Conservation (phyloP, 1,284 basidiomycete species). For the Melampsora larici-populina region DNA sequence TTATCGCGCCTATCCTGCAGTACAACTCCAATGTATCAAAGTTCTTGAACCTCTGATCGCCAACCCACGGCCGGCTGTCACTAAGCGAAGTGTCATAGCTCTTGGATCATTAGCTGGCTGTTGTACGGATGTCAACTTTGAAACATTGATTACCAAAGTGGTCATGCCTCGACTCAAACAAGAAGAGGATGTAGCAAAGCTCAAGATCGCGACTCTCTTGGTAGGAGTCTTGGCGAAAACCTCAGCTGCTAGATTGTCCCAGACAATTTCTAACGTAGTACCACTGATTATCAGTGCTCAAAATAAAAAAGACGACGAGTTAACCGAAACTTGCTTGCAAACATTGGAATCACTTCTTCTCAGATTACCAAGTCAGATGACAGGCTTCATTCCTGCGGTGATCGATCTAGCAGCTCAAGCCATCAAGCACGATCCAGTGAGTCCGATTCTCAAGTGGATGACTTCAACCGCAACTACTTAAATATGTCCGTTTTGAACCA, state of each 20-base stretch:
- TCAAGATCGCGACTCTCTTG: slow-evolving; percentile 30
- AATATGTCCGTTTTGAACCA: not conserved
- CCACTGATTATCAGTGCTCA: slow-evolving; percentile 68
- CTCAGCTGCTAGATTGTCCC: slow-evolving; percentile 52
- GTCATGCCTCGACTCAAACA: slow-evolving; percentile 65
- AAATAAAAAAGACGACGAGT: slow-evolving; percentile 71
- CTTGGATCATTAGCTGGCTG: slow-evolving; percentile 64
- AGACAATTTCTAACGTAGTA: slow-evolving; percentile 61
- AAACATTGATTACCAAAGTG: slow-evolving; percentile 60
- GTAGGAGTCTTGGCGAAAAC: slow-evolving; percentile 32
- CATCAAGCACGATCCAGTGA: slow-evolving; percentile 89
- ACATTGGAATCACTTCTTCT: slow-evolving; percentile 79
- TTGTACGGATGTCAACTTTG: slow-evolving; percentile 62
- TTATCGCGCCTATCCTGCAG: slow-evolving; percentile 42
- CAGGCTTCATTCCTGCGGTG: slow-evolving; percentile 67
- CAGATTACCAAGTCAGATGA: slow-evolving; percentile 75
- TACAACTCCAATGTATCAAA: slow-evolving; percentile 63
- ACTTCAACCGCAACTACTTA: not conserved
- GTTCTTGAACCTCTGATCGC: slow-evolving; percentile 72
- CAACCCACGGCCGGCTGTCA: slow-evolving; percentile 73
- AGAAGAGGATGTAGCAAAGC: not conserved
- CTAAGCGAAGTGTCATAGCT: slow-evolving; percentile 82
- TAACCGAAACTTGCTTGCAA: slow-evolving; percentile 71
- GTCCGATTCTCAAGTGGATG: slow-evolving; percentile 50
- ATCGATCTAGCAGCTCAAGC: slow-evolving; percentile 68